These are phyloP conservation scores for Elsinoe arachidis DNA, from an alignment of 2,329 filamentous ascomycete genomes.

Conservation along the genomic window DNA sequence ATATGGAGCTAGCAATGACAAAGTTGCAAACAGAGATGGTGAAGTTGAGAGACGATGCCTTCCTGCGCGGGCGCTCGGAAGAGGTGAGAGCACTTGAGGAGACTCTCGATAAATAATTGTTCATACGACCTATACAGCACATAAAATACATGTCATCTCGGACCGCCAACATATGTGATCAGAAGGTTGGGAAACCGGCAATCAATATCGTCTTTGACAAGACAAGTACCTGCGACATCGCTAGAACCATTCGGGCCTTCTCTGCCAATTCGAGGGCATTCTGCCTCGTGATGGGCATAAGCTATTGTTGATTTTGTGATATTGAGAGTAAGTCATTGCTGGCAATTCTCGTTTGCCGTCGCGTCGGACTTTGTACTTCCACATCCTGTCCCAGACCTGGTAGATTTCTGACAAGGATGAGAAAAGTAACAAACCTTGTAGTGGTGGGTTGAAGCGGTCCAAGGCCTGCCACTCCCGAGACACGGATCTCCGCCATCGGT, in stretches of 20 bases:
- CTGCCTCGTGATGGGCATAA: not conserved
- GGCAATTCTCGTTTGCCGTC: no score
- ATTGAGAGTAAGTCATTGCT: no score
- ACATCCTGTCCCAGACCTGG: no score
- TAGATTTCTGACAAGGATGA: no score
- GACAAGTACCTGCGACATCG: not conserved
- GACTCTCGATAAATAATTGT: not conserved
- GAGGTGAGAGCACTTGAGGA: not conserved
- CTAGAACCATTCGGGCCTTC: not conserved
- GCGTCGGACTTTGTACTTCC: no score
- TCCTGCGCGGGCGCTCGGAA: not conserved
- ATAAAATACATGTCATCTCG: no score
- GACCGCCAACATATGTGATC: not conserved
- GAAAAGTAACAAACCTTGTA: no score
- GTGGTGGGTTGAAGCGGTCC: no score
- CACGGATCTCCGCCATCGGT: not conserved
- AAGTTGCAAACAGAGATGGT: not conserved
- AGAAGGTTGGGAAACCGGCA: not conserved
- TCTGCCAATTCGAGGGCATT: not conserved
- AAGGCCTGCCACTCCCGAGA: constrained; percentile 1
- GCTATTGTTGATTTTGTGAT: not conserved
- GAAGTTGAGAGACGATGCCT: constrained; percentile 12
- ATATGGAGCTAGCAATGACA: not conserved
- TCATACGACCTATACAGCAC: not conserved
- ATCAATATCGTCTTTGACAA: not conserved